Evolutionary conservation across 345 rosid species (phyloP), one percentile per base, ranked within the genome.

Genomic region (Schrenkiella parvula): DNA sequence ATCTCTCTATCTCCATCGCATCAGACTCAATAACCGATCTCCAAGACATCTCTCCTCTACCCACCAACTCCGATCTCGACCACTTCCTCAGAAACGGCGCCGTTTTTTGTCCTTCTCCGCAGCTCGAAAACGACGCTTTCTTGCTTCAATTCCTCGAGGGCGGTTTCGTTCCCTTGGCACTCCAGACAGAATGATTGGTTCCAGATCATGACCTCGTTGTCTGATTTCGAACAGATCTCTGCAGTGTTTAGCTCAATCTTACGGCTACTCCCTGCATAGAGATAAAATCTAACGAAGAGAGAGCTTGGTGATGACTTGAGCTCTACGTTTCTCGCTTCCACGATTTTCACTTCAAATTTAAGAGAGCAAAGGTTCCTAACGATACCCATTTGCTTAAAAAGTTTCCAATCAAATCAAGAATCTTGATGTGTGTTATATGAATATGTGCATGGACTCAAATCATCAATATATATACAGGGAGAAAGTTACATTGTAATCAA

Each of bases 231-330:
- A 38, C 85, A 26, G 38, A 88, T 76, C 69, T 84, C 84, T 39
- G 29, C 34, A 66, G 83, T 87, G 66, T 87, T 79, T 2, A 93
- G 76, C 38, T 79, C 78, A 26, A 88, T 66, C 68, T 68, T 80
- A 47, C 79, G 75, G 79, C 79, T 79, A 62, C 76, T 79, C 28
- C 85, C 87, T n/a, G 90, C 54, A 5, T 85, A 68, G 15, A 90
- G 87, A 74, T 84, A 85, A 79, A 68, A 87, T 71, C 98, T 86
- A 34, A 88, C 82, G 50, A 93, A 90, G 38, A 88, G 67, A 35
- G 53, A 47, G 4, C 8, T 19, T 6, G 64, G 38, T 35, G 83
- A 60, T 42, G 85, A 63, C 41, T 74, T 83, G 70, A 63, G 8
- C 32, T 83, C 73, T 28, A 80, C 69, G 83, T 88, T 90, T 72